A percentile compares a stretch with the other conserved stretches of the same genome.
Evolutionary conservation across 768 basidiomycete genomes (phyloP).

Genomic region (Boletus insuetus): DNA sequence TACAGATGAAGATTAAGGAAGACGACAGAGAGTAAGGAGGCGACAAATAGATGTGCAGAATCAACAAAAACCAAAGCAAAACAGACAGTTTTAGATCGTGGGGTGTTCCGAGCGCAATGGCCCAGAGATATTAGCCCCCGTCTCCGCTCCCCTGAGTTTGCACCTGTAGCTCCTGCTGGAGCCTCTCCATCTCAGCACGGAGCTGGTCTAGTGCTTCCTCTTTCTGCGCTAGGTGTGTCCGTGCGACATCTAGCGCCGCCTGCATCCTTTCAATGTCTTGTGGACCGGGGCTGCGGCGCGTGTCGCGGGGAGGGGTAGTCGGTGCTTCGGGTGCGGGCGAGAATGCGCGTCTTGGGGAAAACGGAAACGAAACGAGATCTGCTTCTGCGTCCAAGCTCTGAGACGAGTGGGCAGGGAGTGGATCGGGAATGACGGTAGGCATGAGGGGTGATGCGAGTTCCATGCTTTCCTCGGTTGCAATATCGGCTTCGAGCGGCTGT

Average conservation of each 20-base stretch:
- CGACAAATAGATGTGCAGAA: background rate
- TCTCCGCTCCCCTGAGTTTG: background rate
- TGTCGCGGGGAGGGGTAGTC: background rate
- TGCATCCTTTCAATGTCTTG: constrained; percentile 24
- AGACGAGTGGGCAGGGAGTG: background rate
- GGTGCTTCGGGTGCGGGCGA: constrained; percentile 8
- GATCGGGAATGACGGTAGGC: constrained; percentile 29
- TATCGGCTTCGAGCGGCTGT: constrained; percentile 30
- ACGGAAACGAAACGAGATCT: constrained; percentile 16
- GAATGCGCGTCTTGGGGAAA: constrained; percentile 20
- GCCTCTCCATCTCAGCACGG: constrained; percentile 22
- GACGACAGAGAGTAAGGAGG: background rate
- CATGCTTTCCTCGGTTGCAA: constrained; percentile 46
- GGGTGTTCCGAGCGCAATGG: too few species aligned
- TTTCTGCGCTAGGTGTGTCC: constrained; percentile 20
- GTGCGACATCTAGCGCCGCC: constrained; percentile 20
- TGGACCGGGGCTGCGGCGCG: constrained; percentile 4
- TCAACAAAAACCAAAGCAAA: background rate
- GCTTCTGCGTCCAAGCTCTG: constrained; percentile 1
- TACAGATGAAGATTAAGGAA: background rate
- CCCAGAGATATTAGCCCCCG: background rate
- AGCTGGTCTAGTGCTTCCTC: constrained; percentile 20
- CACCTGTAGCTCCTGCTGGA: constrained; percentile 9
- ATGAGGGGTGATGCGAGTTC: constrained; percentile 51
- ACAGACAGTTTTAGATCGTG: background rate